These are phyloP conservation scores for Amniculicola lignicola DNA, from an alignment of 495 filamentous ascomycete genomes.

Conservation along the genomic window DNA sequence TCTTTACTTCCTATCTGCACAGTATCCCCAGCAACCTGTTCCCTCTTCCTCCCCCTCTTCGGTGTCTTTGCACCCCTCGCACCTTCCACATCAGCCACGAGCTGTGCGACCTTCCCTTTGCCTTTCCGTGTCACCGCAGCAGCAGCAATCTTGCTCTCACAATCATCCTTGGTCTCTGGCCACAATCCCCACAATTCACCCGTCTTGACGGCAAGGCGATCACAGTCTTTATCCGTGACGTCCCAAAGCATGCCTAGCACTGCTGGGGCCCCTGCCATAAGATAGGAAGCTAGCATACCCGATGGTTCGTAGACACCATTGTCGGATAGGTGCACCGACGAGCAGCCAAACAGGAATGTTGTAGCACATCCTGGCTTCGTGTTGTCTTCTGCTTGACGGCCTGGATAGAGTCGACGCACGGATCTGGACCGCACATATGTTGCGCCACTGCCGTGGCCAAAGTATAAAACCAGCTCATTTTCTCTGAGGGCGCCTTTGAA, in stretches of 20 bases:
- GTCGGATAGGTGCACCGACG: slow-evolving; percentile 71
- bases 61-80: not conserved
- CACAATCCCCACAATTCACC: slow-evolving; percentile 82
- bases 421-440: slow-evolving; percentile 84
- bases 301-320: slow-evolving; percentile 84
- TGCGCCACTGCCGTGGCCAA: slow-evolving; percentile 92
- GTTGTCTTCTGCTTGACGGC: not conserved
- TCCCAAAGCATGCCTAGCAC: slow-evolving; percentile 93
- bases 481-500: slow-evolving; percentile 54
- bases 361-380: slow-evolving; percentile 56
- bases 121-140: slow-evolving; percentile 38
- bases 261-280: slow-evolving; percentile 70
- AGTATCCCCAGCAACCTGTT: slow-evolving; percentile 25
- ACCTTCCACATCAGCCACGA: slow-evolving; percentile 23
- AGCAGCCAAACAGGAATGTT: slow-evolving; percentile 89
- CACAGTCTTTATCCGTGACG: slow-evolving; percentile 94
- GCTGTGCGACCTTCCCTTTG: slow-evolving; percentile 33
- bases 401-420: slow-evolving; percentile 67
- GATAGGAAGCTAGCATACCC: slow-evolving; percentile 85
- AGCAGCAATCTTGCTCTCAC: slow-evolving; percentile 32
- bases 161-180: slow-evolving; percentile 27
- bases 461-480: slow-evolving; percentile 77
- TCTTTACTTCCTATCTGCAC: slow-evolving; percentile 15
- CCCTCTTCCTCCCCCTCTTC: slow-evolving; percentile 7
- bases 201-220: slow-evolving; percentile 73